These are phyloP conservation scores for Andrographis paniculata DNA, from an alignment of 305 asterid species.

Conservation along the genomic window DNA sequence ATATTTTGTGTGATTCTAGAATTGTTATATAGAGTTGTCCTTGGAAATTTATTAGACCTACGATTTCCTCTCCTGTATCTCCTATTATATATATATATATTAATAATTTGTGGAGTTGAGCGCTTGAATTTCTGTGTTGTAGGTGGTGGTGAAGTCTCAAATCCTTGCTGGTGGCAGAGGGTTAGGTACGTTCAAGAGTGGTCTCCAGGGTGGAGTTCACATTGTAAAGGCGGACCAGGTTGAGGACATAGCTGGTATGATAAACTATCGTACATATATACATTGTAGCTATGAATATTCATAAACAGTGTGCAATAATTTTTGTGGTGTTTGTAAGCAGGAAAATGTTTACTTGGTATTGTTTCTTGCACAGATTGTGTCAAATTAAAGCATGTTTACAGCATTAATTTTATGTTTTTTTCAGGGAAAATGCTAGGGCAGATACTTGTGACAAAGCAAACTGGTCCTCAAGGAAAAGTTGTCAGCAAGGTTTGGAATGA, in stretches of 20 bases:
- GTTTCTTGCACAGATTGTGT: neutral
- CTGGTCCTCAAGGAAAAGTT: slow-evolving; percentile 90
- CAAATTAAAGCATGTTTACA: neutral
- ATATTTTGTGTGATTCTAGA: slow-evolving; percentile 7
- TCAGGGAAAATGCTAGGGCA: slow-evolving; percentile 97
- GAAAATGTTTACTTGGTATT: neutral
- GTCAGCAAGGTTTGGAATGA: slow-evolving; percentile 82
- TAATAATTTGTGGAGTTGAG: slow-evolving; percentile 12
- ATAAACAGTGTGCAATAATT: too few relatives aligned
- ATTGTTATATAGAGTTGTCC: neutral
- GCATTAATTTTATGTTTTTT: slow-evolving; percentile 17
- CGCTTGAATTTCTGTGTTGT: slow-evolving; percentile 17
- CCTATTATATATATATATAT: slow-evolving; percentile 8
- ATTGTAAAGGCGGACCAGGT: slow-evolving; percentile 80
- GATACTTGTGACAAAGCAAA: slow-evolving; percentile 91
- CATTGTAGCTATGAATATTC: neutral
- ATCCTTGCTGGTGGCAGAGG: slow-evolving; percentile 98
- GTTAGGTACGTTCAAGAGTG: slow-evolving; percentile 87
- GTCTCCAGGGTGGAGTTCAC: slow-evolving; percentile 92
- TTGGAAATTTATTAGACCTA: slow-evolving; percentile 1
- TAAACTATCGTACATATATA: neutral
- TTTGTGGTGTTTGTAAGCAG: neutral
- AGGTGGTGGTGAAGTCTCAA: slow-evolving; percentile 95
- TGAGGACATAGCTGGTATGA: slow-evolving; percentile 75
- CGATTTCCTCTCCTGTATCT: neutral